These are phyloP conservation scores for Xylariaceae sp. DNA, from an alignment of 2,329 filamentous ascomycete genomes.

Conservation along the genomic window DNA sequence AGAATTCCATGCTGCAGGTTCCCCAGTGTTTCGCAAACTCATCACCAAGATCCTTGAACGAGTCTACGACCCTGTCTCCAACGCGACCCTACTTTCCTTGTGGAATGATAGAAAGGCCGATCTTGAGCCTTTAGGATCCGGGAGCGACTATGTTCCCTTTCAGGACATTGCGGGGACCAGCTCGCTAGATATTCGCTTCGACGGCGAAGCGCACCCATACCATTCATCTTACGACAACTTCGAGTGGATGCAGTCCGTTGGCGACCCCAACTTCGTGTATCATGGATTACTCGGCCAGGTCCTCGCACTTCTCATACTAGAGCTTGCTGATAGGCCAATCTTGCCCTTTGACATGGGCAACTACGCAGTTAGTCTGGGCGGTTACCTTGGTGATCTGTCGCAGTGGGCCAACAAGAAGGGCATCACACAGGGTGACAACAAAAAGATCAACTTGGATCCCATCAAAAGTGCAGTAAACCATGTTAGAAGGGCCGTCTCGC, in stretches of 20 bases:
- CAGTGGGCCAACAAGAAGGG: constrained; percentile 67
- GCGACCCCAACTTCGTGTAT: constrained; percentile 83
- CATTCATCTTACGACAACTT: constrained; percentile 91
- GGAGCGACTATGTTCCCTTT: constrained; percentile 87
- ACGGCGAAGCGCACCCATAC: constrained; percentile 70
- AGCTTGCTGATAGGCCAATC: constrained; percentile 81
- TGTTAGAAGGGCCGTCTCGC: constrained; percentile 64
- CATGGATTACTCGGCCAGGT: constrained; percentile 82
- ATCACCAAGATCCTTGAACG: constrained; percentile 77
- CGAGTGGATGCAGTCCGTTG: constrained; percentile 80
- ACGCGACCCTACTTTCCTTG: constrained; percentile 74
- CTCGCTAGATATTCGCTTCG: constrained; percentile 84
- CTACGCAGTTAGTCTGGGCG: constrained; percentile 71
- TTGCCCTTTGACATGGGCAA: constrained; percentile 80
- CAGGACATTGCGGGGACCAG: constrained; percentile 90
- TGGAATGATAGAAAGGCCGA: constrained; percentile 72
- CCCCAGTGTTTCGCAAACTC: constrained; percentile 77
- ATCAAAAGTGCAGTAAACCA: constrained; percentile 68
- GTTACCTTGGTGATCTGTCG: constrained; percentile 72
- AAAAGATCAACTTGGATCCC: constrained; percentile 59
- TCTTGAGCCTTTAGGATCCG: constrained; percentile 74
- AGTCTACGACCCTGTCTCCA: constrained; percentile 73
- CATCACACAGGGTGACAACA: constrained; percentile 44
- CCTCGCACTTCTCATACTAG: constrained; percentile 81
- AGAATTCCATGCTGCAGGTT: constrained; percentile 78